phyloP scores from a whole-genome alignment of 805 yeast species.

The Candida pseudoglaebosa region DNA sequence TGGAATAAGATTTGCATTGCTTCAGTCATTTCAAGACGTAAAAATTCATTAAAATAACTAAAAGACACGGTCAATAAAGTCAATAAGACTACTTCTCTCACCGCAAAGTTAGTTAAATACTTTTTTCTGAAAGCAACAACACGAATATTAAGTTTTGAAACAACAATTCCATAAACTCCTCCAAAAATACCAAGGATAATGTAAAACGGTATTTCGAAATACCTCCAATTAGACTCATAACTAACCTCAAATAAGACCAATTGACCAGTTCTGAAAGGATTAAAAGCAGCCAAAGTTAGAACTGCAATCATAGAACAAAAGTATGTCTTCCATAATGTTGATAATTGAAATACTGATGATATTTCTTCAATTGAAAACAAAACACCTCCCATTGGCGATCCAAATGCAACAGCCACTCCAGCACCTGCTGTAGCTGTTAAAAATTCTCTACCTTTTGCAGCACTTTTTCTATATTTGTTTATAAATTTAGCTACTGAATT shows the following conservation, averaged over 20 bases:
- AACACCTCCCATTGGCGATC: conserved; percentile 95
- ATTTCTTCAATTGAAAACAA: conserved; percentile 91
- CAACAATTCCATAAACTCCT: conserved; percentile 80
- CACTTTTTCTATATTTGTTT: conserved; percentile 40
- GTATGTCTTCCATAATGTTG: conserved; percentile 87
- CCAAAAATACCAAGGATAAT: conserved; percentile 83
- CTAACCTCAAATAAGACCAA: conserved; percentile 89
- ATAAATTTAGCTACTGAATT: conserved; percentile 62
- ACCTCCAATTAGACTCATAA: conserved; percentile 83
- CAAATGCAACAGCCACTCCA: conserved; percentile 98
- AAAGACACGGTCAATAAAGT: conserved; percentile 68
- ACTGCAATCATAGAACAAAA: conserved; percentile 89
- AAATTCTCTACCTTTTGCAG: conserved; percentile 51
- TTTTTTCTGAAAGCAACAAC: conserved; percentile 75
- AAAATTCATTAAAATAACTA: conserved; percentile 79
- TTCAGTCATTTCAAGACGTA: conserved; percentile 90
- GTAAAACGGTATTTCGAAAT: conserved; percentile 78
- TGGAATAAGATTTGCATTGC: conserved; percentile 86
- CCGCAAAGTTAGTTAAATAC: conserved; percentile 53
- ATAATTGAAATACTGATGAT: conserved; percentile 63
- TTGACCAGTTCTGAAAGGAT: conserved; percentile 94
- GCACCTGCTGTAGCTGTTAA: conserved; percentile 93
- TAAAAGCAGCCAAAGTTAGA: conserved; percentile 68
- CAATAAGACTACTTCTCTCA: conserved; percentile 67
- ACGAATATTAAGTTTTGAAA: conserved; percentile 69